Conservation (phyloP, 352 stramenopile genomes). For the Globisporangium splendens region DNA sequence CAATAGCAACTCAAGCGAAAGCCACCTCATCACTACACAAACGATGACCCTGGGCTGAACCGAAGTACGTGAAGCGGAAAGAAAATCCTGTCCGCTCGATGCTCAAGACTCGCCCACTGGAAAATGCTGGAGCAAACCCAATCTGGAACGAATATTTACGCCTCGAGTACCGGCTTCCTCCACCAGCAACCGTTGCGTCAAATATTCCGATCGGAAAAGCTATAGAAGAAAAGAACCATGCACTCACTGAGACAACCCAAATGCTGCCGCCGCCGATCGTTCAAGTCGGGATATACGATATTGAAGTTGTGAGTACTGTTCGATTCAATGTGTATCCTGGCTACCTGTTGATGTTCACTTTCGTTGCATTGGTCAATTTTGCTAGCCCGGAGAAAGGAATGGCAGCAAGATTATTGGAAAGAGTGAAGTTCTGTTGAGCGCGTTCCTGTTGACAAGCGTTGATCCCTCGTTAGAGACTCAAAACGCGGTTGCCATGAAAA, state of each 20-base stretch:
- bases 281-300: constrained; percentile 39
- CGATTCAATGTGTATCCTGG: too few relatives aligned
- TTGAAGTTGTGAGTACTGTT: constrained; percentile 44
- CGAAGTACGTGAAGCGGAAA: constrained; percentile 48
- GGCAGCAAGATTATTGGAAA: constrained; percentile 34
- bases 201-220: constrained; percentile 5
- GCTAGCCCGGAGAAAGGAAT: constrained; percentile 38
- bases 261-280: constrained; percentile 35
- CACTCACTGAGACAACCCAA: neutral
- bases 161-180: constrained; percentile 35
- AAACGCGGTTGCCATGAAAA: constrained; percentile 20
- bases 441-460: constrained; percentile 23
- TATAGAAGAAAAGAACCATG: constrained; percentile 1
- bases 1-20: neutral
- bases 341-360: too few relatives aligned
- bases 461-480: constrained; percentile 4
- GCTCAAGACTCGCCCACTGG: constrained; percentile 46
- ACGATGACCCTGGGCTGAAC: constrained; percentile 25
- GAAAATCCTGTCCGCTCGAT: constrained; percentile 42
- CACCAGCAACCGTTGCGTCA: neutral
- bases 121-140: constrained; percentile 34
- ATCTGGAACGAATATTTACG: constrained; percentile 51
- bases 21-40: constrained; percentile 4
- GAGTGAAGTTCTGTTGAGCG: constrained; percentile 33
- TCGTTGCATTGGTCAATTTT: neutral